phyloP scores from a whole-genome alignment of 257 asterid species.

The Nicotiana tabacum region DNA sequence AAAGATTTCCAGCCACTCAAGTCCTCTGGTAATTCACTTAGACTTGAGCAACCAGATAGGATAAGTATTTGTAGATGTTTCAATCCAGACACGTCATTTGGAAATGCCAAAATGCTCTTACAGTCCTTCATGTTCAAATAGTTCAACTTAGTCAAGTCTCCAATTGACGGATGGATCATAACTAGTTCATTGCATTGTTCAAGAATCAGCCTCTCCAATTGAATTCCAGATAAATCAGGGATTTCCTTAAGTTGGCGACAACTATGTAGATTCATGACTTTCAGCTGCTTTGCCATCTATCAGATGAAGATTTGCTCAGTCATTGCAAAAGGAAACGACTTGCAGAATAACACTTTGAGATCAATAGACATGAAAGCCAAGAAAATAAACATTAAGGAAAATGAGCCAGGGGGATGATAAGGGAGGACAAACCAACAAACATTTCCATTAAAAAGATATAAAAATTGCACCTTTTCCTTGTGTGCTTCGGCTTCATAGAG shows the following conservation, averaged over 20 bases:
- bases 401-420: not conserved
- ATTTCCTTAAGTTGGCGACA: constrained; percentile 17
- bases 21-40: constrained; percentile 20
- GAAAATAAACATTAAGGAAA: not conserved
- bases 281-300: constrained; percentile 24
- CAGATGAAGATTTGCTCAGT: not conserved
- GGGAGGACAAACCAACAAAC: not conserved
- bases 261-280: constrained; percentile 20
- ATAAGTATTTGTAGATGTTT: constrained; percentile 26
- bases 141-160: constrained; percentile 17
- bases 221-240: constrained; percentile 27
- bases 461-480: not conserved
- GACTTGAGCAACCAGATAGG: constrained; percentile 28
- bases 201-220: constrained; percentile 28
- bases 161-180: constrained; percentile 23
- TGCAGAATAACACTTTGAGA: not conserved
- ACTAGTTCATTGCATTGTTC: constrained; percentile 17
- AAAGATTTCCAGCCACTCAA: constrained; percentile 26
- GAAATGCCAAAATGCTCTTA: constrained; percentile 18
- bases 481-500: not conserved
- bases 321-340: not conserved
- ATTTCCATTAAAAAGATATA: not conserved
- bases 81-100: constrained; percentile 29
- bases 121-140: constrained; percentile 28
- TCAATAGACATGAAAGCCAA: not conserved